phyloP scores from a whole-genome alignment of 352 stramenopile species.

The Plasmopara muralis region DNA sequence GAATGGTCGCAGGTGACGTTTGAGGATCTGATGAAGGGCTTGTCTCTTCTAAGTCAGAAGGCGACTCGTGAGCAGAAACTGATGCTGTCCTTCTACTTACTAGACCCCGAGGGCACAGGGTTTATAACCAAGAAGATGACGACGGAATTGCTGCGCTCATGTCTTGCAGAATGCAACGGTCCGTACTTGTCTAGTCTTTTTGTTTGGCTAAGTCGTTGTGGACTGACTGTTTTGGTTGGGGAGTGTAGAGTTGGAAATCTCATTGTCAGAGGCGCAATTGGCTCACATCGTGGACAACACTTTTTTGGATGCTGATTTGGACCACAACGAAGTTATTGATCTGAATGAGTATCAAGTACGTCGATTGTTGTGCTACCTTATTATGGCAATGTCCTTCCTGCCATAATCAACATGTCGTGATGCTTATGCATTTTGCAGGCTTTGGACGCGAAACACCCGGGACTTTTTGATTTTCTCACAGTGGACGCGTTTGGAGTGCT shows the following conservation, averaged over 20 bases:
- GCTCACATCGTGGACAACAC: slow-evolving; percentile 75
- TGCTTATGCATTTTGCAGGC: slow-evolving; percentile 24
- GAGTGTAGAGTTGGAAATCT: slow-evolving; percentile 66
- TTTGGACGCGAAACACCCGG: slow-evolving; percentile 74
- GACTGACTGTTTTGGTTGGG: slow-evolving; percentile 4
- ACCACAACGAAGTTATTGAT: slow-evolving; percentile 73
- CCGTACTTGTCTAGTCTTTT: slow-evolving; percentile 7
- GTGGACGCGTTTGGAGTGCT: slow-evolving; percentile 78
- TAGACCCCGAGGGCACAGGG: slow-evolving; percentile 69
- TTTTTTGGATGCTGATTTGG: slow-evolving; percentile 75
- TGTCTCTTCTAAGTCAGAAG: slow-evolving; percentile 81
- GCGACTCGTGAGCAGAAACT: slow-evolving; percentile 83
- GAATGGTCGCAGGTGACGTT: slow-evolving; percentile 55
- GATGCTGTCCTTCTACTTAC: slow-evolving; percentile 77
- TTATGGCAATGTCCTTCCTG: not conserved
- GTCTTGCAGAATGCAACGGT: slow-evolving; percentile 81
- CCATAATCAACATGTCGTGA: not conserved
- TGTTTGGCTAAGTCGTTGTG: not conserved
- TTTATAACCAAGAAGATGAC: slow-evolving; percentile 83
- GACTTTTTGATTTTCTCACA: slow-evolving; percentile 81
- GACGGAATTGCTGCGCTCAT: slow-evolving; percentile 74
- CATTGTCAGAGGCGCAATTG: slow-evolving; percentile 66
- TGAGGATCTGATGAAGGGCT: slow-evolving; percentile 70
- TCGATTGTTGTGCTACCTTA: not conserved
- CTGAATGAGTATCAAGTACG: slow-evolving; percentile 72